Conservation (phyloP, 371 early-diverging fungal species). For the Mortierella sp. region DNA sequence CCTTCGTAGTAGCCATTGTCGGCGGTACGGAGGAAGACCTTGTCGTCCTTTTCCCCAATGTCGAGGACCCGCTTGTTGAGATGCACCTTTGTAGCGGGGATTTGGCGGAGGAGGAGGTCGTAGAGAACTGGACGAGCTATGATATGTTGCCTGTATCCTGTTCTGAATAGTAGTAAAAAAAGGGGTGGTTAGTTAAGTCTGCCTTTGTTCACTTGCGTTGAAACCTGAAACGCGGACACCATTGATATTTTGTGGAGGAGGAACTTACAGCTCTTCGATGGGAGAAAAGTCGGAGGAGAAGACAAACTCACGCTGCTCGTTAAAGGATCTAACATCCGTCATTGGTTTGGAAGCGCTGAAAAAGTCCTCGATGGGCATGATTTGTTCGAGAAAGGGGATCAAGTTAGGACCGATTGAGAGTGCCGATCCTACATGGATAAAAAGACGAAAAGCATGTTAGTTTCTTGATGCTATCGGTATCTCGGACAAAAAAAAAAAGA, state of each 20-base stretch:
- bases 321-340: not conserved
- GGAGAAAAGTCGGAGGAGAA: not conserved
- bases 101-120: not conserved
- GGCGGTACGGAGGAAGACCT: constrained; percentile 4
- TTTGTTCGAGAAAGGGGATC: constrained; percentile 2
- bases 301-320: constrained; percentile 4
- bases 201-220: not conserved
- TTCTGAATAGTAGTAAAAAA: not conserved
- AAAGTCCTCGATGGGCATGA: constrained; percentile 2
- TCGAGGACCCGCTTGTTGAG: constrained; percentile 18
- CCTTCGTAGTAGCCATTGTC: constrained; percentile 15
- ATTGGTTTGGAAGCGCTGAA: not conserved
- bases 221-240: not conserved
- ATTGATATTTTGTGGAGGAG: not conserved
- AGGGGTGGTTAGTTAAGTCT: not conserved
- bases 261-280: constrained; percentile 2
- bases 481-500: no score
- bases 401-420: not conserved
- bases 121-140: not conserved
- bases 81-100: not conserved
- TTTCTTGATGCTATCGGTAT: not conserved
- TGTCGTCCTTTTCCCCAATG: not conserved
- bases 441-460: not conserved
- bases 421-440: not conserved
- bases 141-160: not conserved